A percentile compares a stretch with the other conserved stretches of the same genome.
These are phyloP conservation scores for Persicaria maculosa DNA, from an alignment of 148 eudicot species.

Conservation along the genomic window DNA sequence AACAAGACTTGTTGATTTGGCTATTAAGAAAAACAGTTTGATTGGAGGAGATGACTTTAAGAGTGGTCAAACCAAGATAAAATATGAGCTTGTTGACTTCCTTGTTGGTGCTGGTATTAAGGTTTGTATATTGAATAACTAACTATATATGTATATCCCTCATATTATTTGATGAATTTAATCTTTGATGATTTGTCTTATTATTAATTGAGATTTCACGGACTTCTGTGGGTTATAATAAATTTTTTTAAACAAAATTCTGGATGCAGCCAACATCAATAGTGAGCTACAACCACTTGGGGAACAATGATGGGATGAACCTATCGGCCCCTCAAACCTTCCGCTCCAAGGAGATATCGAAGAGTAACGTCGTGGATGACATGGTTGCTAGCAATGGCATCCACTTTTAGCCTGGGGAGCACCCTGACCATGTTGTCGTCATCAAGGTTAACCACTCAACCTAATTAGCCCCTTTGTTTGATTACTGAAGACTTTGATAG, in stretches of 20 bases:
- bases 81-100: conserved; percentile 90
- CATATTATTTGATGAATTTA: no score
- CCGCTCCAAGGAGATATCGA: conserved; percentile 93
- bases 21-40: conserved; percentile 65
- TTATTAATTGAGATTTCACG: no score
- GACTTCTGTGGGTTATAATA: no score
- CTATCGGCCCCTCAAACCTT: conserved; percentile 99
- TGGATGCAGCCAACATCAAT: conserved; percentile 80
- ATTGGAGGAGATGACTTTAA: conserved; percentile 96
- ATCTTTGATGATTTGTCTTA: no score
- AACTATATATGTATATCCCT: no score
- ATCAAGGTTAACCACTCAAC: conserved; percentile 93
- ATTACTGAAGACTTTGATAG: neutral
- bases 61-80: conserved; percentile 99
- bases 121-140: no score
- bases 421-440: conserved; percentile 96
- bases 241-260: conserved; percentile 1
- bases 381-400: conserved; percentile 96
- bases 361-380: conserved; percentile 96
- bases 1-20: conserved; percentile 70
- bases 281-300: conserved; percentile 97
- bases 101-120: conserved; percentile 97
- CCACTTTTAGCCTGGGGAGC: conserved; percentile 91
- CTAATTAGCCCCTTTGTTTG: no score
- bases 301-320: conserved; percentile 99